Evolutionary conservation across 352 stramenopile genomes (phyloP).

Genomic region (Pythium volutum): DNA sequence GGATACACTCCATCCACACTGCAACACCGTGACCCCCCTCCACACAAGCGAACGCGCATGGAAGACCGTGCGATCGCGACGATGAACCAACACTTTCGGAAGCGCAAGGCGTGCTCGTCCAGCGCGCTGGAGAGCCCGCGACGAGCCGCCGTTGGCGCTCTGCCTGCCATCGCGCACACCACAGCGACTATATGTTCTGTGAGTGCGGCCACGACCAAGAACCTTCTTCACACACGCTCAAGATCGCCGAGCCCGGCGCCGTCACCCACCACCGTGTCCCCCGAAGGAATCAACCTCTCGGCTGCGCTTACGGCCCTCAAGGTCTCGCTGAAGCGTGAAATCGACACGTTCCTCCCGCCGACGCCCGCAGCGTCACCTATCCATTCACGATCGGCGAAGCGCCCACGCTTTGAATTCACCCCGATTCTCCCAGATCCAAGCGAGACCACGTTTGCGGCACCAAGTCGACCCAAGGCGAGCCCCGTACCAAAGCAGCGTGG

Average conservation of each 20-base stretch:
- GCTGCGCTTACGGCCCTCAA: constrained; percentile 63
- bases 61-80: constrained; percentile 12
- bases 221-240: neutral
- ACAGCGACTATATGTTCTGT: neutral
- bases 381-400: constrained; percentile 48
- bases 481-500: constrained; percentile 34
- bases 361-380: constrained; percentile 67
- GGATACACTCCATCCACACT: neutral
- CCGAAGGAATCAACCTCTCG: constrained; percentile 49
- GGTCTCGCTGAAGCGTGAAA: constrained; percentile 70
- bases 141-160: neutral
- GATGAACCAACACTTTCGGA: constrained; percentile 68
- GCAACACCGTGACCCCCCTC: neutral
- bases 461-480: constrained; percentile 28
- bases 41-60: neutral
- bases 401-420: constrained; percentile 52
- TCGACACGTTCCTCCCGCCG: constrained; percentile 65
- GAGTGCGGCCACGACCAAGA: neutral
- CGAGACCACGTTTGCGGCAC: constrained; percentile 11
- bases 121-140: constrained; percentile 17
- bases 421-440: constrained; percentile 26
- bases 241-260: constrained; percentile 17
- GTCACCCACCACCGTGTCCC: constrained; percentile 2
- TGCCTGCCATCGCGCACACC: too few relatives aligned
- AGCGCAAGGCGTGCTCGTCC: constrained; percentile 54